A percentile compares a stretch with the other conserved stretches of the same genome.
These are phyloP conservation scores for Rhamnella rubrinervis DNA, from an alignment of 331 rosid species.

Conservation along the genomic window DNA sequence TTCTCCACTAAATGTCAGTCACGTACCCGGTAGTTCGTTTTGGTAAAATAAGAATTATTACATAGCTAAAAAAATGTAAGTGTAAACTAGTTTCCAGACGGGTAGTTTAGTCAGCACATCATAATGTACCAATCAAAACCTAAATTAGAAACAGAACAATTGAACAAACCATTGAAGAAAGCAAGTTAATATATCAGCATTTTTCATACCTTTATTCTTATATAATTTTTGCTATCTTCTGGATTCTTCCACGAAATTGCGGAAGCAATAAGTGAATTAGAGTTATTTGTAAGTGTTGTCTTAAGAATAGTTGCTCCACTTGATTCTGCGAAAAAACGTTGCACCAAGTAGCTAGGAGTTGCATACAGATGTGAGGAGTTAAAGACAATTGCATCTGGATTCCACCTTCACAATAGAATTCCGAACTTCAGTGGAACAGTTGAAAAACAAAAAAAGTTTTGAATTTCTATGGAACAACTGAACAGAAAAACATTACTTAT, in stretches of 20 bases:
- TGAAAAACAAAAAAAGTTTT: background rate
- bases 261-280: constrained; percentile 61
- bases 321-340: constrained; percentile 57
- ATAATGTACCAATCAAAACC: background rate
- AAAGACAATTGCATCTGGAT: constrained; percentile 76
- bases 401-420: constrained; percentile 47
- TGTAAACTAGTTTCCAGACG: too few relatives aligned
- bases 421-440: constrained; percentile 22
- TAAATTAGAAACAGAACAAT: background rate
- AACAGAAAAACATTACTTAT: background rate
- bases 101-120: too few relatives aligned
- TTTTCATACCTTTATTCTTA: constrained; percentile 61
- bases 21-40: too few relatives aligned
- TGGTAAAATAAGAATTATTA: background rate
- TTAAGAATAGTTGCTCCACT: constrained; percentile 80
- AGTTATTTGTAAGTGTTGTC: constrained; percentile 39
- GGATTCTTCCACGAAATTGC: constrained; percentile 63
- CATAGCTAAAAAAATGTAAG: too few relatives aligned
- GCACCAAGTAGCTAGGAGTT: constrained; percentile 98
- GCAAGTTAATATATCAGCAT: too few relatives aligned
- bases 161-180: background rate
- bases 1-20: too few relatives aligned
- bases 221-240: constrained; percentile 39
- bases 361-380: constrained; percentile 59
- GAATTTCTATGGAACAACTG: background rate